Evolutionary conservation across 768 basidiomycete genomes (phyloP), one percentile per base, ranked within the genome.

Genomic region (Phaeotremella fagi): DNA sequence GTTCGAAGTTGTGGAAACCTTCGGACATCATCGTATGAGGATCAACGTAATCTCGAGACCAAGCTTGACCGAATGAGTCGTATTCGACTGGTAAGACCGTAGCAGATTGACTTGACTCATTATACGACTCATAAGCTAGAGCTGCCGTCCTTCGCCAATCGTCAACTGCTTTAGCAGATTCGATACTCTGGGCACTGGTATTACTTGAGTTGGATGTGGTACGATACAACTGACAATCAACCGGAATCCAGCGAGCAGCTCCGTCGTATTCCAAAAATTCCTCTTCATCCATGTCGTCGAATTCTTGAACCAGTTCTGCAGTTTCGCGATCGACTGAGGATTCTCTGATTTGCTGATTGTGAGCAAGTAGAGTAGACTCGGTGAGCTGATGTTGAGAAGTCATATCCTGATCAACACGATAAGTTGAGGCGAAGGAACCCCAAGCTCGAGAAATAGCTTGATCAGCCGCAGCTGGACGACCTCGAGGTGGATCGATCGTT

Each of bases 191-290:
- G 23, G 47, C 25, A n/a, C 22, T 29, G 3, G 38, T 47, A 15
- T 42, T 45, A 29, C 57, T 59, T 3, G 64, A 62, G 45, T 55
- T 52, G 3, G 64, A 66, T 12, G 38, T 27, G 15, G 55, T 53
- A 38, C 65, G 61, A 26, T 54, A 45, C 2, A 63, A 26, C 26
- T 63, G 56, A 12, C 59, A 52, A 20, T 47, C 37, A 11, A 61
- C 44, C 31, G 65, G 61, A 15, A 66, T 35, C 61, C 62, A 68
- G 24, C 54, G 44, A 24, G 50, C 48, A 16, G 67, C 67, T 15
- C 67, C 67, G 45, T 69, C 67, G 33, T 69, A 69, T 20, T 69
- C 67, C 29, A 65, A 28, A 33, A 61, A 65, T 45, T 64, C 61
- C 36, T 68, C 67, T 23, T 64, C 61, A 16, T 55, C 63, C 11